Evolutionary conservation across 1,284 basidiomycete genomes (phyloP).

Genomic region (Anthracocystis setariae): DNA sequence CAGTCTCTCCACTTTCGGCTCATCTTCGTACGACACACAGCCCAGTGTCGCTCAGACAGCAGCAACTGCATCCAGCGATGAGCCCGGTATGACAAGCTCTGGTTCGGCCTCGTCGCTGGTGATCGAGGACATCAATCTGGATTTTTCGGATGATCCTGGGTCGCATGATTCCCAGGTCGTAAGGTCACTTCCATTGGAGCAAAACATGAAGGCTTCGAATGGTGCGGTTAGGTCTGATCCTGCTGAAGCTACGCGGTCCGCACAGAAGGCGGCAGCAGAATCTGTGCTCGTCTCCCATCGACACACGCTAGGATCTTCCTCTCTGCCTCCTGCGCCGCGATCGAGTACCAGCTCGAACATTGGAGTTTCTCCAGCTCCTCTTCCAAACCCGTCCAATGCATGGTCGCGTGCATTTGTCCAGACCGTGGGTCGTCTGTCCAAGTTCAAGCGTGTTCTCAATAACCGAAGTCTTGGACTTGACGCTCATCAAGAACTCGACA

Average conservation of each 20-base stretch:
- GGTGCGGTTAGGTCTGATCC: conserved; percentile 6
- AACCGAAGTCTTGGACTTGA: conserved; percentile 31
- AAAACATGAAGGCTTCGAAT: conserved; percentile 8
- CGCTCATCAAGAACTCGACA: conserved; percentile 34
- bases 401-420: conserved; percentile 81
- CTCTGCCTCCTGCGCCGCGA: not conserved
- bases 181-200: conserved; percentile 10
- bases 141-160: conserved; percentile 33
- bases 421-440: conserved; percentile 80
- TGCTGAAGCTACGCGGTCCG: conserved; percentile 20
- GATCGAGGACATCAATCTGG: conserved; percentile 37
- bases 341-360: not conserved
- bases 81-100: conserved; percentile 13
- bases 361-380: conserved; percentile 29
- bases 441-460: conserved; percentile 79
- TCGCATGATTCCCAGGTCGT: conserved; percentile 18
- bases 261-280: conserved; percentile 41
- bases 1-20: conserved; percentile 35
- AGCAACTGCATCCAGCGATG: conserved; percentile 10
- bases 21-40: conserved; percentile 31
- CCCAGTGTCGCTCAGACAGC: conserved; percentile 2
- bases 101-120: conserved; percentile 13
- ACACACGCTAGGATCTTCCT: conserved; percentile 22
- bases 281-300: conserved; percentile 41
- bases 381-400: conserved; percentile 69